Evolutionary conservation across 2,329 filamentous ascomycete genomes (phyloP).

Genomic region (Trichophyton equinum): DNA sequence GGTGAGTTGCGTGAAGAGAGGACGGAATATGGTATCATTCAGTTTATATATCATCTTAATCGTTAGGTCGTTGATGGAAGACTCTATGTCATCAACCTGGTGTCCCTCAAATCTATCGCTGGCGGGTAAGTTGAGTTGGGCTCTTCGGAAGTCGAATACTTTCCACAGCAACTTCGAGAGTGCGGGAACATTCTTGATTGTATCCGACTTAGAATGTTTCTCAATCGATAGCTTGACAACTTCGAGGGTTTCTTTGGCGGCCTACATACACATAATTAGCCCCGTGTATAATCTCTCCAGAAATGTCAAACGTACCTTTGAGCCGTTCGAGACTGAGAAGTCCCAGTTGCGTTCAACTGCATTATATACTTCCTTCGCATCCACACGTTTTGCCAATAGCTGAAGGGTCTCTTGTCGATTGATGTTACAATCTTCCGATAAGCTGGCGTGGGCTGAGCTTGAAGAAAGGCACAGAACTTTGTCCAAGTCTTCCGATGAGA

Average conservation of each 20-base stretch:
- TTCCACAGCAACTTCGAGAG: conserved; percentile 52
- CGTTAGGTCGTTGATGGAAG: conserved; percentile 53
- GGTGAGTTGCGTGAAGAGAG: conserved; percentile 74
- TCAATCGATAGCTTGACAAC: conserved; percentile 60
- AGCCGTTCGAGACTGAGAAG: conserved; percentile 49
- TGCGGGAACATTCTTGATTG: conserved; percentile 60
- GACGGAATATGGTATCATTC: conserved; percentile 85
- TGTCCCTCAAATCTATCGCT: conserved; percentile 33
- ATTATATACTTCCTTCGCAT: conserved; percentile 63
- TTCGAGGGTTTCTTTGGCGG: conserved; percentile 55
- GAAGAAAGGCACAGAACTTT: conserved; percentile 60
- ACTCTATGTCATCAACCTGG: conserved; percentile 48
- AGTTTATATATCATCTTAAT: conserved; percentile 94
- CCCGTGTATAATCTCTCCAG: conserved; percentile 10
- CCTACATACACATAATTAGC: conserved; percentile 36
- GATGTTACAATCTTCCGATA: conserved; percentile 51
- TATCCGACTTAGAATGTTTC: conserved; percentile 61
- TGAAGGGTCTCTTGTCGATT: conserved; percentile 57
- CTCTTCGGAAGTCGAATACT: conserved; percentile 39
- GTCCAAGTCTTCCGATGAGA: conserved; percentile 62
- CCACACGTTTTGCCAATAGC: conserved; percentile 63
- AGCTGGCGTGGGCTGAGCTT: conserved; percentile 50
- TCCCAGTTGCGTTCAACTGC: conserved; percentile 61
- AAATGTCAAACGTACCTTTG: conserved; percentile 40
- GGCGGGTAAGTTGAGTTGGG: conserved; percentile 20